A percentile compares a stretch with the other conserved stretches of the same genome.
phyloP scores from a whole-genome alignment of 371 early-diverging fungal genomes.

The Actinomucor elegans region DNA sequence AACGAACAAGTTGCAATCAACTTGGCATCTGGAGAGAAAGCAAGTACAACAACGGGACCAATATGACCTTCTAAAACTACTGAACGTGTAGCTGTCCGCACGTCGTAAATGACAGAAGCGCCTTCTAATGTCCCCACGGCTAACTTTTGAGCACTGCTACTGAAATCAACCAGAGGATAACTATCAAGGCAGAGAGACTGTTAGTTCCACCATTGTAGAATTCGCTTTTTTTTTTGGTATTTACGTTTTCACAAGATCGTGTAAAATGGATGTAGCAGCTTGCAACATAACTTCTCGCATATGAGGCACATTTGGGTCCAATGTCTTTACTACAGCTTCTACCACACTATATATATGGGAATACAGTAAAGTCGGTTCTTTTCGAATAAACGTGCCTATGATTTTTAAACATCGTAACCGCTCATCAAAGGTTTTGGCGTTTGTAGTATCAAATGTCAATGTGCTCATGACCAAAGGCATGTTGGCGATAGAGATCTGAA shows the following conservation, averaged over 20 bases:
- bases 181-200: too few relatives aligned
- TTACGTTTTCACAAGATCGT: slow-evolving; percentile 75
- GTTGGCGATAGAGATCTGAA: slow-evolving; percentile 71
- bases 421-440: slow-evolving; percentile 61
- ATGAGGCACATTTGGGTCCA: slow-evolving; percentile 79
- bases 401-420: slow-evolving; percentile 64
- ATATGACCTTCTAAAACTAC: slow-evolving; percentile 76
- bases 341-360: slow-evolving; percentile 62
- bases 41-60: slow-evolving; percentile 64
- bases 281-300: slow-evolving; percentile 72
- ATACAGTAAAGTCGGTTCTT: slow-evolving; percentile 70
- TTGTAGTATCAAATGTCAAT: slow-evolving; percentile 72
- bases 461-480: slow-evolving; percentile 74
- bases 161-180: slow-evolving; percentile 77
- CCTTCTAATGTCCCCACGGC: slow-evolving; percentile 84
- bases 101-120: slow-evolving; percentile 75
- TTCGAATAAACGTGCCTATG: slow-evolving; percentile 72
- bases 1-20: slow-evolving; percentile 75
- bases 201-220: neutral
- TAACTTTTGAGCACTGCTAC: slow-evolving; percentile 72
- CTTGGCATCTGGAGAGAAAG: slow-evolving; percentile 82
- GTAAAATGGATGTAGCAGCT: slow-evolving; percentile 70
- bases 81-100: slow-evolving; percentile 82
- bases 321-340: slow-evolving; percentile 81
- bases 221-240: neutral